A percentile compares a stretch with the other conserved stretches of the same genome.
Conservation (phyloP, 1,284 basidiomycete species). For the Ganoderma boninense region DNA sequence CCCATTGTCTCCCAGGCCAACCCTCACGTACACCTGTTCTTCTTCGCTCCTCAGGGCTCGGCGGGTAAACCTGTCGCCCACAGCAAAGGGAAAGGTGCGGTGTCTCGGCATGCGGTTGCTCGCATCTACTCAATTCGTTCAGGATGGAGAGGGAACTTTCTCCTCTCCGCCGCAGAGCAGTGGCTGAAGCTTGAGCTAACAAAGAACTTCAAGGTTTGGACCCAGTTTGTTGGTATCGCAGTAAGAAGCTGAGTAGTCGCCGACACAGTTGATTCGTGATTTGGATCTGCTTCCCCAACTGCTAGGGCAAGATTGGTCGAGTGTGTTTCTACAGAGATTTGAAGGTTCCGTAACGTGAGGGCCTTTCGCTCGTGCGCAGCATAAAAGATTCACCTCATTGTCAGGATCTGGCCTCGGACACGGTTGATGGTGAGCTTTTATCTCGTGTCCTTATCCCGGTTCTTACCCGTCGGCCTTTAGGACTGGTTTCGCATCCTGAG, state of each 20-base stretch:
- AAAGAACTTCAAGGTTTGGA: constrained; percentile 87
- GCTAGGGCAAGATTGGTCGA: constrained; percentile 94
- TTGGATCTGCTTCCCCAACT: constrained; percentile 90
- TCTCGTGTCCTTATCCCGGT: neutral
- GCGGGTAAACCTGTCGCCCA: constrained; percentile 95
- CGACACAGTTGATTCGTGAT: constrained; percentile 83
- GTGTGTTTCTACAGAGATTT: constrained; percentile 91
- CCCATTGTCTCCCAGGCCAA: constrained; percentile 97
- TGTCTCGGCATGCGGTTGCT: neutral
- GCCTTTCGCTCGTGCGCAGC: neutral
- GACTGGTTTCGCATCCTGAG: constrained; percentile 89
- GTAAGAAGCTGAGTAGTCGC: constrained; percentile 7
- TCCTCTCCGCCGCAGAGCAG: constrained; percentile 91
- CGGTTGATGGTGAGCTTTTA: constrained; percentile 63
- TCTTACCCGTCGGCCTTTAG: constrained; percentile 41
- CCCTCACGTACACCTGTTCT: constrained; percentile 98
- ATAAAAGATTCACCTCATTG: constrained; percentile 31
- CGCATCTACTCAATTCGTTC: neutral
- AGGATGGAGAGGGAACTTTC: constrained; percentile 97
- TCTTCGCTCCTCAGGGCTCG: constrained; percentile 94
- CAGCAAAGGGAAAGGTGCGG: constrained; percentile 85
- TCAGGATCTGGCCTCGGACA: constrained; percentile 88
- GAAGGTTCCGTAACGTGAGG: constrained; percentile 84
- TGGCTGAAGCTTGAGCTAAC: constrained; percentile 94
- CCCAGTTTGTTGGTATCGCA: constrained; percentile 1